Percentiles rank a stretch among this genome's conserved stretches.
phyloP scores from a whole-genome alignment of 2,329 filamentous ascomycete genomes.

The Claviceps maximensis region DNA sequence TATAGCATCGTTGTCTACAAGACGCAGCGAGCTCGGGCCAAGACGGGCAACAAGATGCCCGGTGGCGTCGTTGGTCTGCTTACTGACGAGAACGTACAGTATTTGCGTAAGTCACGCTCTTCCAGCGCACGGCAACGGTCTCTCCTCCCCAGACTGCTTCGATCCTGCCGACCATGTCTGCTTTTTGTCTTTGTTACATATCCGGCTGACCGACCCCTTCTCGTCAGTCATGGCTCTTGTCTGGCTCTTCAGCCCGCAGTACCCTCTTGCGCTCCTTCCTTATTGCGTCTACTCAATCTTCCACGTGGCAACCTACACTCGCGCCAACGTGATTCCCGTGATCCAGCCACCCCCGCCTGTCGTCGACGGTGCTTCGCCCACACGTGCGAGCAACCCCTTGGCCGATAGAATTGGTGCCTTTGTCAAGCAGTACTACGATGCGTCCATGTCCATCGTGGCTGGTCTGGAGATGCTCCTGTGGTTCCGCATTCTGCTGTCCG shows the following conservation, averaged over 20 bases:
- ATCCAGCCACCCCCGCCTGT: constrained; percentile 54
- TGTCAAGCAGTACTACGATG: constrained; percentile 96
- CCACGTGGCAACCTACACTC: constrained; percentile 94
- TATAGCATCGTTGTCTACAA: constrained; percentile 99
- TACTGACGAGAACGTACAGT: constrained; percentile 93
- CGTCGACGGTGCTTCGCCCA: constrained; percentile 43
- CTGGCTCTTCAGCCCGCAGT: constrained; percentile 86
- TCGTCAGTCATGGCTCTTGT: constrained; percentile 73
- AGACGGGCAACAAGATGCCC: constrained; percentile 52
- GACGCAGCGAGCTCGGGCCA: constrained; percentile 75
- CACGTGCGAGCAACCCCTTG: constrained; percentile 41
- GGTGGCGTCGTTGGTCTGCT: constrained; percentile 51
- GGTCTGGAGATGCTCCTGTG: constrained; percentile 78
- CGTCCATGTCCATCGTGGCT: constrained; percentile 87
- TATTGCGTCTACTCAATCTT: constrained; percentile 97
- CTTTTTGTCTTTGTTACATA: no score
- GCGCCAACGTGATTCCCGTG: constrained; percentile 83
- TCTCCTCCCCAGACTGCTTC: background rate
- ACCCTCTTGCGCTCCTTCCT: constrained; percentile 79
- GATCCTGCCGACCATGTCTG: no score
- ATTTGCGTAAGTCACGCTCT: constrained; percentile 55
- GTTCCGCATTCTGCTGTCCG: constrained; percentile 67
- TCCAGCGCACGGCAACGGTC: background rate
- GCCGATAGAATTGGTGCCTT: constrained; percentile 81
- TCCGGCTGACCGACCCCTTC: background rate